These are phyloP conservation scores for Geotrichum restrictum DNA, from an alignment of 1,139 yeast genomes.

Conservation along the genomic window DNA sequence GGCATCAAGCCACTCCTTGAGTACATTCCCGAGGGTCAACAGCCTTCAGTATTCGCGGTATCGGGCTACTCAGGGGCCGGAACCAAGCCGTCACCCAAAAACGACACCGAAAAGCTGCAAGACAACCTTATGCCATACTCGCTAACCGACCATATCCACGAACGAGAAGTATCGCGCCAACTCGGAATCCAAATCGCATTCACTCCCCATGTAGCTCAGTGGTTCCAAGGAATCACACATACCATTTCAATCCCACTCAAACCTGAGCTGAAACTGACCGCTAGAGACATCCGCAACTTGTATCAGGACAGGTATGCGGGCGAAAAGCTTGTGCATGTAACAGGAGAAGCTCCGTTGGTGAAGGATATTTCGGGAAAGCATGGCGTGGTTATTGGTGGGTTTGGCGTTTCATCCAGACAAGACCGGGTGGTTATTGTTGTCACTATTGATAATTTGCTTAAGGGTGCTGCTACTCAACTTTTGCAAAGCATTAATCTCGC, in stretches of 20 bases:
- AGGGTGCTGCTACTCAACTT: conserved; percentile 98
- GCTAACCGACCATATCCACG: conserved; percentile 93
- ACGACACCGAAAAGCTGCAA: conserved; percentile 65
- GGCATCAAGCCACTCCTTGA: conserved; percentile 79
- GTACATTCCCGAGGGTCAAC: conserved; percentile 48
- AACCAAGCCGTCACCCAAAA: conserved; percentile 95
- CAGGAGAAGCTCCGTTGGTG: conserved; percentile 89
- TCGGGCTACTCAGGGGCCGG: conserved; percentile 99
- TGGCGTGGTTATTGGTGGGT: conserved; percentile 91
- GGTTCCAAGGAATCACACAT: conserved; percentile 97
- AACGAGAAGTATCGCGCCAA: conserved; percentile 79
- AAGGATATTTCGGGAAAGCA: conserved; percentile 89
- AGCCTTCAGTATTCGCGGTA: conserved; percentile 85
- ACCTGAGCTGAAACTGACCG: conserved; percentile 56
- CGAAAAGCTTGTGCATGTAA: conserved; percentile 75
- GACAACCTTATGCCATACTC: conserved; percentile 92
- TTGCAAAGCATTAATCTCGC: conserved; percentile 90
- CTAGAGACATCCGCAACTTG: conserved; percentile 77
- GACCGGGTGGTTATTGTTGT: conserved; percentile 91
- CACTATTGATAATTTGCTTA: conserved; percentile 87
- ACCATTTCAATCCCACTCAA: conserved; percentile 82
- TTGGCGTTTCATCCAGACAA: conserved; percentile 82
- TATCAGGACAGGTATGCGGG: conserved; percentile 86
- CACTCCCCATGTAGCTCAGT: conserved; percentile 95
- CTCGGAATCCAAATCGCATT: conserved; percentile 79